These are phyloP conservation scores for Exophiala phaeomuriformis DNA, from an alignment of 2,329 filamentous ascomycete species.

Conservation along the genomic window DNA sequence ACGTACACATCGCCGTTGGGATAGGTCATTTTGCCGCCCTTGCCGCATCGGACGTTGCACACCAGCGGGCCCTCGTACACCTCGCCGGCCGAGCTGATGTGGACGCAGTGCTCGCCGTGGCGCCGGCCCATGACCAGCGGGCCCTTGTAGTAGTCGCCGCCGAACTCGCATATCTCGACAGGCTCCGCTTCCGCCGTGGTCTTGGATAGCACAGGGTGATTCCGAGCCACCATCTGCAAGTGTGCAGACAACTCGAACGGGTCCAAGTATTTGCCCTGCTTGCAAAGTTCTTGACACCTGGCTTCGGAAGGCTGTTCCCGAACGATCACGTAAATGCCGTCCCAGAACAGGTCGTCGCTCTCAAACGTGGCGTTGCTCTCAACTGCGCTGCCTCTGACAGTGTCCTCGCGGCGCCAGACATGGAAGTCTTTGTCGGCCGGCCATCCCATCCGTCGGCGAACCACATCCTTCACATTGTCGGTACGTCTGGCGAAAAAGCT, in stretches of 20 bases:
- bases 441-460: constrained; percentile 36
- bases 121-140: constrained; percentile 43
- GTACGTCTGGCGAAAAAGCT: constrained; percentile 38
- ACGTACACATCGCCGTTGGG: constrained; percentile 46
- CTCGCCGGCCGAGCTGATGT: constrained; percentile 48
- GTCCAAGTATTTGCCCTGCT: constrained; percentile 30
- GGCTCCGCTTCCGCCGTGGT: constrained; percentile 19
- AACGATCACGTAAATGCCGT: constrained; percentile 38
- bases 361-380: constrained; percentile 27
- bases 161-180: constrained; percentile 47
- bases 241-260: constrained; percentile 15
- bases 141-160: constrained; percentile 49
- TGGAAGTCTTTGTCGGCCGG: constrained; percentile 36
- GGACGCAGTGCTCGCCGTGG: constrained; percentile 48
- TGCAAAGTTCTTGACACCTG: constrained; percentile 18
- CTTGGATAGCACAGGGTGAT: constrained; percentile 19
- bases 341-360: constrained; percentile 26
- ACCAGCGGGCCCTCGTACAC: constrained; percentile 51
- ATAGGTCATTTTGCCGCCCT: constrained; percentile 50
- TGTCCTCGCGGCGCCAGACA: constrained; percentile 36
- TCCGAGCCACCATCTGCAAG: constrained; percentile 21
- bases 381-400: constrained; percentile 33
- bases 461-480: constrained; percentile 36
- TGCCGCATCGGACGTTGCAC: constrained; percentile 47
- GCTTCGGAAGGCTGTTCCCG: constrained; percentile 36